phyloP scores from a whole-genome alignment of 345 rosid genomes.

The Euphorbia lathyris region DNA sequence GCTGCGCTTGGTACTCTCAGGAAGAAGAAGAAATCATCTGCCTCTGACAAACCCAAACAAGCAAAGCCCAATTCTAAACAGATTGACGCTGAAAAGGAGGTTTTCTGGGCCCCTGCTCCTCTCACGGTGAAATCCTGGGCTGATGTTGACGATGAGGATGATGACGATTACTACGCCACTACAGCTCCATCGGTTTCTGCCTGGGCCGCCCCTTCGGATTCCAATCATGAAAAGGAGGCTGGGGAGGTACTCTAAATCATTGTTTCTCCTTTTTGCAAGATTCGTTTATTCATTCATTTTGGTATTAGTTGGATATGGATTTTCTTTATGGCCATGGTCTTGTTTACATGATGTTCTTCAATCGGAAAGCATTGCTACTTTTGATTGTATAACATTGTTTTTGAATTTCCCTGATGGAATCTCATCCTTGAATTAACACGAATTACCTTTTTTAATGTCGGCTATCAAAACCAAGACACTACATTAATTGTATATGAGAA shows the following conservation, averaged over 20 bases:
- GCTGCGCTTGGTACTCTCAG: slow-evolving; percentile 44
- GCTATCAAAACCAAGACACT: background rate
- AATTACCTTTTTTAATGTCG: background rate
- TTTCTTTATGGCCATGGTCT: background rate
- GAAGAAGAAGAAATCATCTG: slow-evolving; percentile 55
- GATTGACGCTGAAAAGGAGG: slow-evolving; percentile 12
- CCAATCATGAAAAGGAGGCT: slow-evolving; percentile 32
- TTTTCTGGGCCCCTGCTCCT: slow-evolving; percentile 43
- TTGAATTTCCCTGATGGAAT: background rate
- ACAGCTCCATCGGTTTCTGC: slow-evolving; percentile 25
- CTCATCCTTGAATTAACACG: background rate
- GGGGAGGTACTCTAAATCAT: too few species aligned
- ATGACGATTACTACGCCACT: slow-evolving; percentile 41
- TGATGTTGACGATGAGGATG: slow-evolving; percentile 43
- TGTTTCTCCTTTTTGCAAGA: too few species aligned
- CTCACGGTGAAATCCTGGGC: slow-evolving; percentile 40
- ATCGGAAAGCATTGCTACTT: background rate
- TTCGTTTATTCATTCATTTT: background rate
- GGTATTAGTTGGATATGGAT: background rate
- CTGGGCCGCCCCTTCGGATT: slow-evolving; percentile 20
- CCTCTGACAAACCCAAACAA: slow-evolving; percentile 17
- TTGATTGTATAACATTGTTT: background rate
- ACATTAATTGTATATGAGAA: too few species aligned
- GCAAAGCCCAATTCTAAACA: slow-evolving; percentile 21
- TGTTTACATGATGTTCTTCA: background rate